Percentiles rank a stretch among this genome's conserved stretches.
Conservation (phyloP, 192 early-diverging fungal species). For the Linnemannia zychae region DNA sequence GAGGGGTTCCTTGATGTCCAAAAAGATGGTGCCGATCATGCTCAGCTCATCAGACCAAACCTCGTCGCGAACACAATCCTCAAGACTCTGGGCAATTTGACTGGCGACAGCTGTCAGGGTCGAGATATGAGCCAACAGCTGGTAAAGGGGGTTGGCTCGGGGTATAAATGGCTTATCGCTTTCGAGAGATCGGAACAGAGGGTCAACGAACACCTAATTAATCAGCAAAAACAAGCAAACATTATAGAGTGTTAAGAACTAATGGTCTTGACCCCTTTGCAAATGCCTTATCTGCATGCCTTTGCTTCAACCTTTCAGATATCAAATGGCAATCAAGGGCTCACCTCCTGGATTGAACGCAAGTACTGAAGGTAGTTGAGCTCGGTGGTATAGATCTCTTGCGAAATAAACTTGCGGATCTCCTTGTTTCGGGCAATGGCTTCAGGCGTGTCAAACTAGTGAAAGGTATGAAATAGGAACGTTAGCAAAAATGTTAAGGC, state of each 20-base stretch:
- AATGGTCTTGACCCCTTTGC: background rate
- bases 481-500: background rate
- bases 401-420: constrained; percentile 61
- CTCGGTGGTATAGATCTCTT: constrained; percentile 67
- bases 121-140: constrained; percentile 38
- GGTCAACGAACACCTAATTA: constrained; percentile 48
- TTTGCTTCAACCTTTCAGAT: background rate
- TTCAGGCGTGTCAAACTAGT: constrained; percentile 52
- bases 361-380: constrained; percentile 63
- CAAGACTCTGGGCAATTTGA: constrained; percentile 21
- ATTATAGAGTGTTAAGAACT: background rate
- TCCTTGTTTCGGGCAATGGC: constrained; percentile 53
- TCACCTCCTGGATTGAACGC: constrained; percentile 63
- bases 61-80: constrained; percentile 49
- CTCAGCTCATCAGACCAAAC: constrained; percentile 46
- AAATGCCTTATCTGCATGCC: background rate
- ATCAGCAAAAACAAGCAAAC: background rate
- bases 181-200: constrained; percentile 34
- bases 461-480: background rate
- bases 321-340: background rate
- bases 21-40: constrained; percentile 43
- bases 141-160: constrained; percentile 37
- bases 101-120: constrained; percentile 28
- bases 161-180: constrained; percentile 54
- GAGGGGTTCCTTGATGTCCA: constrained; percentile 49